Base-by-base conservation (phyloP, 257 asterid species). In the Datura wrightii region DNA sequence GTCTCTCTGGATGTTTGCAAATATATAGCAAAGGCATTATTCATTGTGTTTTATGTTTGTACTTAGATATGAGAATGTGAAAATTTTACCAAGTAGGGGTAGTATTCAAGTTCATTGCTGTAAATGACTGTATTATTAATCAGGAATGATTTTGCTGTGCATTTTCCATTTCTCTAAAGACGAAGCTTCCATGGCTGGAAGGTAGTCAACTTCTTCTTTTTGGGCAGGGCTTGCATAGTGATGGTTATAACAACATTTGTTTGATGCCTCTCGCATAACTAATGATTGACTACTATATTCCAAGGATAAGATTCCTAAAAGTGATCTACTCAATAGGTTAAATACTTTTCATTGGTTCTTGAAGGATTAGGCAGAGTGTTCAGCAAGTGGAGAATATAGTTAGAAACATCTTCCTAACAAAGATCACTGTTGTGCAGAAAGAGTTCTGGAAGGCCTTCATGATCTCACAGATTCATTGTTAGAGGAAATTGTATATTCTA, bases 381-480 rank as follows among this genome's bases (percentile, higher is more conserved):
- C 62, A 24, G 2, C 11, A 74, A 24, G 42, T 48, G 46, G 13
- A 24, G 58, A 74, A 34, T 50, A 31, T 11, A 48, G 44, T 6
- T 76, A 50, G 82, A 31, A 19, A 50, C 46, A 6, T 50, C 62
- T 24, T 76, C 44, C 8, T 10, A 50, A 24, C 42, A 48, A 3
- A 76, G 44, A 11, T 50, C 81, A 76, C 44, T 76, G 81, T 44
- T n/a, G 48, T 46, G 4, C 36, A 18, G 55, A 18, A 18, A 18
- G 37, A 70, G 18, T 42, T 42, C 79, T 44, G 79, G 55, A 71
- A 24, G 55, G 37, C 79, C 79, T 42, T 70, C 63, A 18, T 15
- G 63, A 13, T 53, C 5, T 54, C 59, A 54, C 18, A 54, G 18
- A 13, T 54, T 13, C 59, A 54, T 54, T 10, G 56, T 53, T 13